Conservation (phyloP, 2,329 filamentous ascomycete species). For the Capronia coronata region DNA sequence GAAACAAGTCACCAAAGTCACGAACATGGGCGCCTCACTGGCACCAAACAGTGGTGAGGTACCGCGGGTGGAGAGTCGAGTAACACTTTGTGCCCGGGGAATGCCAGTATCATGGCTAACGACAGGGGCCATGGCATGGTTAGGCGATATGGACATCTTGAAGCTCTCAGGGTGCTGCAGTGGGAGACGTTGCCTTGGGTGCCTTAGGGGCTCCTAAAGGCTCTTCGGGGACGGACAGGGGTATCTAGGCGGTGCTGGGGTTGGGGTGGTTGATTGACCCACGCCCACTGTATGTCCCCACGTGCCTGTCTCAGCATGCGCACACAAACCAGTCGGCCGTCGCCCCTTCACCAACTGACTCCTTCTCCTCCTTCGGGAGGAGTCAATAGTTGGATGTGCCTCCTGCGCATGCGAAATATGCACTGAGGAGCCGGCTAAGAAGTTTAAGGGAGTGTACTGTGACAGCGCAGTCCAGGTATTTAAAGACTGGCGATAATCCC, state of each 20-base stretch:
- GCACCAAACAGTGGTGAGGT: conserved; percentile 21
- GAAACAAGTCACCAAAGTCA: conserved; percentile 17
- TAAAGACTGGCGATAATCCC: not conserved
- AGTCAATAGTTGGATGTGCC: not conserved
- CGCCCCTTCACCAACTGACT: not conserved
- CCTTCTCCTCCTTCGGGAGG: conserved; percentile 1
- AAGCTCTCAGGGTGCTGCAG: too few relatives aligned
- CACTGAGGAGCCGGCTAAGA: too few relatives aligned
- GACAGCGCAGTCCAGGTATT: not conserved
- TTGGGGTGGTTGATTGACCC: too few relatives aligned
- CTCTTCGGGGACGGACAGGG: conserved; percentile 5
- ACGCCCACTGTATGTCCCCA: conserved; percentile 10
- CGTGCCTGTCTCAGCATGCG: conserved; percentile 19
- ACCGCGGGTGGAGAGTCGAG: conserved; percentile 6
- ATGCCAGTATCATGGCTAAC: not conserved
- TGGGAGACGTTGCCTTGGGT: too few relatives aligned
- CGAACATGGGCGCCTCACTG: conserved; percentile 17
- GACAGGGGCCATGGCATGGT: not conserved
- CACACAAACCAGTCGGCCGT: not conserved
- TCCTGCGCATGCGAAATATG: too few relatives aligned
- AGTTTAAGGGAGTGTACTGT: not conserved
- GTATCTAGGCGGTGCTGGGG: not conserved
- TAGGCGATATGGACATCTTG: not conserved
- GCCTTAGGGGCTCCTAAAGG: not conserved
- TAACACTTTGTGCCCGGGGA: not conserved